These are phyloP conservation scores for Citeromyces siamensis DNA, from an alignment of 1,139 yeast species.

Conservation along the genomic window DNA sequence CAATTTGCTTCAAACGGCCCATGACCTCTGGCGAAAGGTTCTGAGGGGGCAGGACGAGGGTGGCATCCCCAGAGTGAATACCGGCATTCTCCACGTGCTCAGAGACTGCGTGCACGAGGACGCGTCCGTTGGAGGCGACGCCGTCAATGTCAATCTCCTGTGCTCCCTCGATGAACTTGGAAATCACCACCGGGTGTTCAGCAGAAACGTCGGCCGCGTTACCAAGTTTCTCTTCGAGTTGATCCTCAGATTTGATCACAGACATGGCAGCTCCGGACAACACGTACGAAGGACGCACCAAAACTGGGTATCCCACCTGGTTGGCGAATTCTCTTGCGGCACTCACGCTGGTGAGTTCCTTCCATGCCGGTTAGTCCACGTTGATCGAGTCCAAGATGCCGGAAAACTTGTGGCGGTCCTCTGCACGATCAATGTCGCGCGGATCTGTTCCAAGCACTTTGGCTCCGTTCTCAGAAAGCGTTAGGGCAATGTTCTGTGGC, in stretches of 20 bases:
- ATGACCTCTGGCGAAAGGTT: conserved; percentile 90
- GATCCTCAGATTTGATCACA: conserved; percentile 85
- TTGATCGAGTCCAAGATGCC: conserved; percentile 84
- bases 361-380: conserved; percentile 97
- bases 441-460: conserved; percentile 91
- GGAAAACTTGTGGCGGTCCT: conserved; percentile 96
- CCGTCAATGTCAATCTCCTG: conserved; percentile 99
- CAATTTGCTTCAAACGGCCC: conserved; percentile 81
- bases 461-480: conserved; percentile 74
- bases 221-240: conserved; percentile 74
- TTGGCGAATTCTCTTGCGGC: conserved; percentile 84
- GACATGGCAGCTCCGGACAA: conserved; percentile 99
- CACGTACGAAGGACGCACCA: conserved; percentile 96
- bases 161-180: conserved; percentile 95
- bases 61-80: conserved; percentile 99
- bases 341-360: conserved; percentile 75
- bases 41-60: conserved; percentile 94
- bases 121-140: conserved; percentile 89
- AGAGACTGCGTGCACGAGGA: conserved; percentile 95
- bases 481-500: conserved; percentile 91
- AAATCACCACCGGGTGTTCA: conserved; percentile 94
- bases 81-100: conserved; percentile 99
- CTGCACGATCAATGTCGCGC: conserved; percentile 91
- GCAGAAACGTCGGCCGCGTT: conserved; percentile 97
- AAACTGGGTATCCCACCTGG: conserved; percentile 85